These are phyloP conservation scores for Euphorbia peplus DNA, from an alignment of 345 rosid genomes.

Conservation along the genomic window DNA sequence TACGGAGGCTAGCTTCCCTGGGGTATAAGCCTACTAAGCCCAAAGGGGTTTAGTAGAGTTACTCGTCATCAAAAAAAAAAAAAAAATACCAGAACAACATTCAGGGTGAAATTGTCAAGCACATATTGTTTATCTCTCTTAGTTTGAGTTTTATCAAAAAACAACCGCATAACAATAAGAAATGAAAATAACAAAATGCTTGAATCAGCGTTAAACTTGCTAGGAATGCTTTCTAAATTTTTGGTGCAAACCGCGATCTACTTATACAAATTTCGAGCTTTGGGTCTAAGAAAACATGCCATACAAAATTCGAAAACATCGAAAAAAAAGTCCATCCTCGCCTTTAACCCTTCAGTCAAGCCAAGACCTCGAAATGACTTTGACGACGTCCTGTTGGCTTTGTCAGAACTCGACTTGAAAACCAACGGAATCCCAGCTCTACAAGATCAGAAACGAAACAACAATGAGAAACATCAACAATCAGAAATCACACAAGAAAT, in stretches of 20 bases:
- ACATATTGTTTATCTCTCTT: too few species aligned
- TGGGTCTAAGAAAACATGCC: not conserved
- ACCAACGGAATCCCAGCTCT: constrained; percentile 86
- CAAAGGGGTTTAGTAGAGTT: too few species aligned
- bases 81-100: too few species aligned
- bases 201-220: not conserved
- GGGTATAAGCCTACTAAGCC: too few species aligned
- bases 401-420: constrained; percentile 97
- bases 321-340: constrained; percentile 13
- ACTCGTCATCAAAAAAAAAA: too few species aligned
- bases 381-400: constrained; percentile 91
- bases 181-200: not conserved
- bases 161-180: too few species aligned
- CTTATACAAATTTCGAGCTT: not conserved
- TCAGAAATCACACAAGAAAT: too few species aligned
- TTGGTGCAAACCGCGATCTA: too few species aligned
- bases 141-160: not conserved
- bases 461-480: too few species aligned
- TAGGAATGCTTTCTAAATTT: too few species aligned
- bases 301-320: not conserved
- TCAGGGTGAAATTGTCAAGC: too few species aligned
- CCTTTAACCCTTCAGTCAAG: constrained; percentile 89
- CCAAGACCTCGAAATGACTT: constrained; percentile 97
- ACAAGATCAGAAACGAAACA: constrained; percentile 18
- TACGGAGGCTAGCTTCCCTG: too few species aligned